Percentiles rank a stretch among this genome's conserved stretches.
phyloP scores from a whole-genome alignment of 2,329 filamentous ascomycete species.

The Drechslerella dactyloides region DNA sequence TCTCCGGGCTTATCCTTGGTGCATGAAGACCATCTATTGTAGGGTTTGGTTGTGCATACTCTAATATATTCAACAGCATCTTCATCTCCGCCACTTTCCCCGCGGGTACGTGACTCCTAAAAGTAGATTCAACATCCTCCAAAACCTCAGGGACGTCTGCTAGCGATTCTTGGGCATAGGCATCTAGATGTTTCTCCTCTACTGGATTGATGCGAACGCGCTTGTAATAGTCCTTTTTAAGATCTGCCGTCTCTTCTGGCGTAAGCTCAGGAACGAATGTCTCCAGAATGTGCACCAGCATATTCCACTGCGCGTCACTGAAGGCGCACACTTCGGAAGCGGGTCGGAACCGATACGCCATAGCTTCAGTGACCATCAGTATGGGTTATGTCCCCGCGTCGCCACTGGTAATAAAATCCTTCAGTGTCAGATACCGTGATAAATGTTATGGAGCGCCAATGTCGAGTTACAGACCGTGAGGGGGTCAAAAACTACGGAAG shows the following conservation, averaged over 20 bases:
- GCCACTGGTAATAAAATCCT: too few species aligned
- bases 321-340: slow-evolving; percentile 47
- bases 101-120: slow-evolving; percentile 24
- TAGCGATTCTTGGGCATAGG: slow-evolving; percentile 33
- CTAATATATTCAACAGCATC: slow-evolving; percentile 43
- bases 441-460: too few species aligned
- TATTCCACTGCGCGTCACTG: slow-evolving; percentile 48
- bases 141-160: slow-evolving; percentile 36
- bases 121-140: slow-evolving; percentile 31
- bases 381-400: not conserved
- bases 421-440: too few species aligned
- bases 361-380: slow-evolving; percentile 32
- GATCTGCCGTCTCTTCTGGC: slow-evolving; percentile 41
- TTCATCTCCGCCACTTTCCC: slow-evolving; percentile 47
- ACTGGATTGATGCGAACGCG: slow-evolving; percentile 22
- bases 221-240: slow-evolving; percentile 43
- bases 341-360: slow-evolving; percentile 34
- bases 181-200: slow-evolving; percentile 39
- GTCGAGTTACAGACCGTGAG: too few species aligned
- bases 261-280: slow-evolving; percentile 42
- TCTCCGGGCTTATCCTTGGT: too few species aligned
- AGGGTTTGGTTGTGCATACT: too few species aligned
- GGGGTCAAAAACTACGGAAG: too few species aligned
- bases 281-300: slow-evolving; percentile 46
- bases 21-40: too few species aligned